Percentiles rank a stretch among this genome's conserved stretches.
Conservation (phyloP, 2,329 filamentous ascomycete species). For the Aspergillus flavus region DNA sequence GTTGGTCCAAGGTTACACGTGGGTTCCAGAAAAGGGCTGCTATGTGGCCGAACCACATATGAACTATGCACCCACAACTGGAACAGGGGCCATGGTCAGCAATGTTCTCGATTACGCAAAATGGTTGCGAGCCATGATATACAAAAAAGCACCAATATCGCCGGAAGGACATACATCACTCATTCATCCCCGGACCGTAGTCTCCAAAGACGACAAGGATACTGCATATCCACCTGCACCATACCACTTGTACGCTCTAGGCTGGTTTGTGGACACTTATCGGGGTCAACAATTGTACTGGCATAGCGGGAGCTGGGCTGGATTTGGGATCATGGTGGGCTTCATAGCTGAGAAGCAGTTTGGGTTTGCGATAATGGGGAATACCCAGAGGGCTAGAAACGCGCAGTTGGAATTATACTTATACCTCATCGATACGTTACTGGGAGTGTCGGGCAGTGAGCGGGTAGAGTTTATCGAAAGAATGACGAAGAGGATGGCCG, state of each 20-base stretch:
- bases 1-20: conserved; percentile 25
- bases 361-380: conserved; percentile 29
- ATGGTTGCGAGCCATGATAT: conserved; percentile 27
- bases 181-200: conserved; percentile 16
- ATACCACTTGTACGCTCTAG: conserved; percentile 25
- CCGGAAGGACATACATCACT: conserved; percentile 19
- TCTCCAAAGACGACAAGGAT: conserved; percentile 7
- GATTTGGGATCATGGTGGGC: conserved; percentile 26
- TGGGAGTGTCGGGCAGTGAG: conserved; percentile 14
- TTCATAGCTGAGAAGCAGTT: conserved; percentile 26
- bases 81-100: conserved; percentile 28
- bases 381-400: conserved; percentile 15
- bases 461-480: conserved; percentile 8
- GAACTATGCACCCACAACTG: conserved; percentile 21
- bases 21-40: conserved; percentile 13
- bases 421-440: conserved; percentile 17
- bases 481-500: conserved; percentile 4
- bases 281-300: conserved; percentile 23
- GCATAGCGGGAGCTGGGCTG: conserved; percentile 27
- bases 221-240: conserved; percentile 14
- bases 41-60: conserved; percentile 20
- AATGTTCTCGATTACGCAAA: conserved; percentile 30
- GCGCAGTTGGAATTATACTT: conserved; percentile 18
- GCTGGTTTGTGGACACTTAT: conserved; percentile 27
- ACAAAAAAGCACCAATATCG: conserved; percentile 19